phyloP scores from a whole-genome alignment of 2,329 filamentous ascomycete genomes.

The Anthostomella pinea region DNA sequence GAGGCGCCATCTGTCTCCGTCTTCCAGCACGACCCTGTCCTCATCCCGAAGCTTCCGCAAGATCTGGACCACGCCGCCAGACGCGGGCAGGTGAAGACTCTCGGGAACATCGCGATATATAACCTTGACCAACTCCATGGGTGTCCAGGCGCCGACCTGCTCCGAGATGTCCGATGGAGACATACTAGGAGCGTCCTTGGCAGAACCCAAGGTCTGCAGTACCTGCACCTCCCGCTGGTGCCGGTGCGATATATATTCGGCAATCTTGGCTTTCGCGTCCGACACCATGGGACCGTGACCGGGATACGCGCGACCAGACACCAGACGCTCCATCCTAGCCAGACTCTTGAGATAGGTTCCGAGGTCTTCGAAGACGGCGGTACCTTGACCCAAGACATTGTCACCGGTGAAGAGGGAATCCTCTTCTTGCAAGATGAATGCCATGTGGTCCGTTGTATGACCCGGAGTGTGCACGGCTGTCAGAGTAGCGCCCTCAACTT shows the following conservation, averaged over 20 bases:
- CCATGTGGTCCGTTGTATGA: slow-evolving; percentile 81
- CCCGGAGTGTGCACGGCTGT: slow-evolving; percentile 50
- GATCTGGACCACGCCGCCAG: slow-evolving; percentile 73
- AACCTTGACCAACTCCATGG: slow-evolving; percentile 80
- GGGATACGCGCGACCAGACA: slow-evolving; percentile 73
- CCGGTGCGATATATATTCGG: slow-evolving; percentile 81
- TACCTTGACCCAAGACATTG: slow-evolving; percentile 84
- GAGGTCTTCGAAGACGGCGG: slow-evolving; percentile 80
- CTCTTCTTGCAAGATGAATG: slow-evolving; percentile 73
- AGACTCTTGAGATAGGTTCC: slow-evolving; percentile 66
- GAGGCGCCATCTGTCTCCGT: slow-evolving; percentile 43
- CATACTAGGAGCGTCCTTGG: slow-evolving; percentile 30
- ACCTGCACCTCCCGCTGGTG: slow-evolving; percentile 78
- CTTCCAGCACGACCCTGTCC: slow-evolving; percentile 54
- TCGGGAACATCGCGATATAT: slow-evolving; percentile 81
- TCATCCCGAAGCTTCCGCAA: slow-evolving; percentile 75
- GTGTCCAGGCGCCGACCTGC: slow-evolving; percentile 53
- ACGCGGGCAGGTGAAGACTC: slow-evolving; percentile 71
- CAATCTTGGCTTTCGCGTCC: slow-evolving; percentile 67
- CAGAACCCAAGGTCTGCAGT: slow-evolving; percentile 56
- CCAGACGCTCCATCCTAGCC: slow-evolving; percentile 63
- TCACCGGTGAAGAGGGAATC: slow-evolving; percentile 85
- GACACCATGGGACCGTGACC: slow-evolving; percentile 81
- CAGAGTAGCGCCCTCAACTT: slow-evolving; percentile 42
- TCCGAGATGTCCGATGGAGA: slow-evolving; percentile 6